phyloP scores from a whole-genome alignment of 2,329 filamentous ascomycete genomes.

The Talaromyces islandicus region DNA sequence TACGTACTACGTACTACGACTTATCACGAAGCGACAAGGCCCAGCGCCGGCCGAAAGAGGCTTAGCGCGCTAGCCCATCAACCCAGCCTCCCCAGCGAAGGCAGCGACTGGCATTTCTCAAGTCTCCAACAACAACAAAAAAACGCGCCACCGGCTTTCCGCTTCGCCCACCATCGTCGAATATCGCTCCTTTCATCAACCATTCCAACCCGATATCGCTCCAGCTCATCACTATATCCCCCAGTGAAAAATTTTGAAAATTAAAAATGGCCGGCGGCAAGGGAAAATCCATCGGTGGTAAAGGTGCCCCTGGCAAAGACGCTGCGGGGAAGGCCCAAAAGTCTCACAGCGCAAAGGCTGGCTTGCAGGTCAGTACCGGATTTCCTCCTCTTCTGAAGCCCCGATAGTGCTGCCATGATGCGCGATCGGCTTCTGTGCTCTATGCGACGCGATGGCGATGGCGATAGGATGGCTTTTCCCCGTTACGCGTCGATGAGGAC shows the following conservation, averaged over 20 bases:
- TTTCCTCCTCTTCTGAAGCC: constrained; percentile 4
- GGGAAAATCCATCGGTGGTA: constrained; percentile 86
- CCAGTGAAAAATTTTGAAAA: constrained; percentile 15
- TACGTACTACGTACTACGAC: background rate
- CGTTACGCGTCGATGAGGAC: background rate
- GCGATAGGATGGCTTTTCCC: background rate
- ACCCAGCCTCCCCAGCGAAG: background rate
- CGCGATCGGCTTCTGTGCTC: background rate
- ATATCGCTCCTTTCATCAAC: constrained; percentile 16
- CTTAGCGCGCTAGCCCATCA: background rate
- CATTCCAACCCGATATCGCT: constrained; percentile 21
- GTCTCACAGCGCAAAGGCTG: constrained; percentile 87
- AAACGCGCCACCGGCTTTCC: constrained; percentile 3
- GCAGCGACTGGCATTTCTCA: background rate
- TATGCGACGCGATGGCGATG: background rate
- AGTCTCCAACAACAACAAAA: constrained; percentile 4
- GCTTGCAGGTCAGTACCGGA: constrained; percentile 72
- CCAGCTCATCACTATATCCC: constrained; percentile 17
- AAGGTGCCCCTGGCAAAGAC: constrained; percentile 73
- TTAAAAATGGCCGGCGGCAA: constrained; percentile 74
- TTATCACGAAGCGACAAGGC: background rate
- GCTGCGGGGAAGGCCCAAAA: constrained; percentile 85
- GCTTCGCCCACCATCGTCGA: background rate
- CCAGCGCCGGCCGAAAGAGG: background rate
- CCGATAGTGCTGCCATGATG: background rate